These are phyloP conservation scores for Falciphora oryzae DNA, from an alignment of 2,329 filamentous ascomycete species.

Conservation along the genomic window DNA sequence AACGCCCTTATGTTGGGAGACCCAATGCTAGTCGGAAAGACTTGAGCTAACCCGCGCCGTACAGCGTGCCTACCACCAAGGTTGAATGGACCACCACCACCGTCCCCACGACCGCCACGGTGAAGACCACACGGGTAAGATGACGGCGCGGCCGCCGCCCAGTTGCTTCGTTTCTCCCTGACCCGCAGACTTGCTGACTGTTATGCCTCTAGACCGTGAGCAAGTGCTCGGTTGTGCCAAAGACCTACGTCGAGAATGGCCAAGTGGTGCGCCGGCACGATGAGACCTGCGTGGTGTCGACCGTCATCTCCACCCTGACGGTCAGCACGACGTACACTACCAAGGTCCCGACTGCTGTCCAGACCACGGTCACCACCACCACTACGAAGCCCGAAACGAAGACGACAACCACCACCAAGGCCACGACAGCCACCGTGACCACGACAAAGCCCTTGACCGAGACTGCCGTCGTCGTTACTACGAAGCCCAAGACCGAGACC, in stretches of 20 bases:
- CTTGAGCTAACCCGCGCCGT: neutral
- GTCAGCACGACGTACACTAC: slow-evolving; percentile 2
- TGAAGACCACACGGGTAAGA: neutral
- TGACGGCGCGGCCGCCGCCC: neutral
- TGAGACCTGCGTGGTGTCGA: neutral
- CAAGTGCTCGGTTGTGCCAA: neutral
- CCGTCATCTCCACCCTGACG: neutral
- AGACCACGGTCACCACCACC: slow-evolving; percentile 7
- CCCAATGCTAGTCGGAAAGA: neutral
- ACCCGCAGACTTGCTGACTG: neutral
- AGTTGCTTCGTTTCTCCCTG: neutral
- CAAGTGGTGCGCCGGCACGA: neutral
- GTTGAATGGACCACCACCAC: slow-evolving; percentile 2
- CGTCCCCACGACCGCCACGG: neutral
- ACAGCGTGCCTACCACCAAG: neutral
- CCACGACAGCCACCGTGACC: neutral
- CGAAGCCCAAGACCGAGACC: slow-evolving; percentile 11
- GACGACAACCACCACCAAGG: slow-evolving; percentile 5
- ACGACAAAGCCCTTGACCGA: slow-evolving; percentile 2
- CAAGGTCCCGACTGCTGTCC: neutral
- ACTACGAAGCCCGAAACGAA: slow-evolving; percentile 10
- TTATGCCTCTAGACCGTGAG: slow-evolving; percentile 2
- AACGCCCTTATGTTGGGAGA: too few species aligned
- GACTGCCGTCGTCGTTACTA: slow-evolving; percentile 5
- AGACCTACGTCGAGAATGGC: slow-evolving; percentile 1